Evolutionary conservation across 1,139 yeast genomes (phyloP), one percentile per base, ranked within the genome.

Genomic region (Blastobotrys raffinosifermentans): DNA sequence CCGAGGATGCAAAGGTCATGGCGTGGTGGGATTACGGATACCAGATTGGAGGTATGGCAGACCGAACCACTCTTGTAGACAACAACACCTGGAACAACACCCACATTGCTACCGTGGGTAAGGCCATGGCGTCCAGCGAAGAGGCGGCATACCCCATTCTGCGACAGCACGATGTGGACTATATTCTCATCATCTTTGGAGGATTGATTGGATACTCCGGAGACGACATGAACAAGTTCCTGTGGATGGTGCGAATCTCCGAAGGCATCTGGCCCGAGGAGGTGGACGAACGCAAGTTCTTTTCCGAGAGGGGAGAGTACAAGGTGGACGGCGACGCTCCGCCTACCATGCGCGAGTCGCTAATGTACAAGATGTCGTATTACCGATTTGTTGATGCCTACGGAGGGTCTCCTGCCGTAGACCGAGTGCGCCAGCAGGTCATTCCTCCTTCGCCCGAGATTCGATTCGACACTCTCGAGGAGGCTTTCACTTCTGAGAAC

Each of bases 21-120:
- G 83, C 97, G 5, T 93, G 99, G 99, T 93, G 99, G 99, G 99
- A 93, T 70, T 93, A 93, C 60, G 99, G 99, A 39, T 93, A 93
- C 64, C 99, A 93, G 66, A 93, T 93, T 56, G 98, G 98, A 52
- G 99, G 99, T 45, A 91, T 93, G 97, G 98, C 98, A 32, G 98
- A 93, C 64, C 78, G 98, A 61, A 91, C 98, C 48, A 93, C 99
- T 4, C 73, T 93, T 51, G 99, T 93, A 31, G 99, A 93, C 63
- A 93, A 93, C 73, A 93, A 93, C 64, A 93, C 99, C 8, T 93
- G 99, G 99, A 93, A 93, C 62, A 93, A 93, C 67, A 93, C 99
- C 4, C 99, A 93, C 61, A 93, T 93, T 64, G 99, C 98, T 49
- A 87, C 96, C n/a, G 98, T 93, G 39, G 99, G 99, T 55, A 86